Evolutionary conservation across 2,329 filamentous ascomycete species (phyloP), one percentile per base, ranked within the genome.

Genomic region (Botrytis hyacinthi): DNA sequence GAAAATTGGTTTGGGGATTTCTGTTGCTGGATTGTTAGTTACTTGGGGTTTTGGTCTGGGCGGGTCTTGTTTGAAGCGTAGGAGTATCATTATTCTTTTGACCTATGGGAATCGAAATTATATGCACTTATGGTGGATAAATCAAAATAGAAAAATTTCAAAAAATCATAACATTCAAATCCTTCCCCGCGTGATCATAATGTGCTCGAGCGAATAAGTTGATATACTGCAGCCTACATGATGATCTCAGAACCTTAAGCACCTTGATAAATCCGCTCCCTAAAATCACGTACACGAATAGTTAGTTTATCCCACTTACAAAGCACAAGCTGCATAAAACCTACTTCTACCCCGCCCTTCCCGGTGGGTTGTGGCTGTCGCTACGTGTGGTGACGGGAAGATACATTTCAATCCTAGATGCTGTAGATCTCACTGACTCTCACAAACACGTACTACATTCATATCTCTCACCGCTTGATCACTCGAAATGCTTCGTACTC

Each of bases 1-100:
- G 62, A 65, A 46, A 46, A 65, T 65, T 35, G 62, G 62, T 26
- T 40, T 62, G 60, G 22, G 16, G 6, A n/a, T 57, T 32, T 29
- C 16, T 57, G 51, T 57, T 57, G n/a, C n/a, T 57, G 51, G 51
- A 32, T 57, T 29, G n/a, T 42, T 42, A 40, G 60, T n/a, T 14
- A 26, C 60, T 40, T 40, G 26, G 60, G 60, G 48, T 54, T 62
- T 62, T n/a, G 26, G 22, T 26, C 12, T 18, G 22, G 37, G 22
- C 3, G 7, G 35, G 60, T n/a, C 26, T n/a, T 26, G 35, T 62
- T 62, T 62, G 60, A 42, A 62, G 60, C 37, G 60, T n/a, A 37
- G 35, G 60, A 62, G 35, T n/a, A 62, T n/a, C 60, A 62, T 26
- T 42, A n/a, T 62, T 62, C 60, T 42, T 26, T 62, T 42, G 60